phyloP scores from a whole-genome alignment of 257 asterid genomes.

The Cinchona pubescens region DNA sequence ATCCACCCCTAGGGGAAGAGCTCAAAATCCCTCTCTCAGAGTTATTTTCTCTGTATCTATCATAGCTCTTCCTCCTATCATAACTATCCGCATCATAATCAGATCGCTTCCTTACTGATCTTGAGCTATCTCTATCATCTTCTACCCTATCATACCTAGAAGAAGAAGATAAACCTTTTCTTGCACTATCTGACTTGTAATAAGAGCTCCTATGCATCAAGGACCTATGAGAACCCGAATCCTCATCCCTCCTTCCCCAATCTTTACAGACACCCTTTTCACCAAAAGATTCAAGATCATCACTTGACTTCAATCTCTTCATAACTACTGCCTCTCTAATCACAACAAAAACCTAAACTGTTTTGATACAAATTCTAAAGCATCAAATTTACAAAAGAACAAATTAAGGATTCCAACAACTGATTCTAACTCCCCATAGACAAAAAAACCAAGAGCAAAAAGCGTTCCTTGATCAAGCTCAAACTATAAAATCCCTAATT shows the following conservation, averaged over 20 bases:
- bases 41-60: slow-evolving; percentile 55
- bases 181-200: slow-evolving; percentile 72
- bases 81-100: slow-evolving; percentile 64
- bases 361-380: background rate
- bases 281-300: slow-evolving; percentile 73
- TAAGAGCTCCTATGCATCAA: slow-evolving; percentile 63
- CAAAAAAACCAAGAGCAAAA: background rate
- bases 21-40: slow-evolving; percentile 63
- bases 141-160: slow-evolving; percentile 75
- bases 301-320: slow-evolving; percentile 89
- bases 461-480: slow-evolving; percentile 12
- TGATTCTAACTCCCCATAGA: background rate
- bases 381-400: background rate
- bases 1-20: slow-evolving; percentile 68
- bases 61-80: slow-evolving; percentile 74
- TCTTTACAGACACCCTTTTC: slow-evolving; percentile 70
- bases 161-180: slow-evolving; percentile 65
- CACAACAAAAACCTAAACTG: slow-evolving; percentile 10
- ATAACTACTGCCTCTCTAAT: slow-evolving; percentile 29
- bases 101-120: slow-evolving; percentile 56
- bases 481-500: slow-evolving; percentile 18
- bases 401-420: background rate
- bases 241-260: slow-evolving; percentile 85
- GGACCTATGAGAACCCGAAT: slow-evolving; percentile 54
- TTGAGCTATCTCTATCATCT: slow-evolving; percentile 75